Base-by-base conservation (phyloP, 495 filamentous ascomycete species). In the Cercophora samala region DNA sequence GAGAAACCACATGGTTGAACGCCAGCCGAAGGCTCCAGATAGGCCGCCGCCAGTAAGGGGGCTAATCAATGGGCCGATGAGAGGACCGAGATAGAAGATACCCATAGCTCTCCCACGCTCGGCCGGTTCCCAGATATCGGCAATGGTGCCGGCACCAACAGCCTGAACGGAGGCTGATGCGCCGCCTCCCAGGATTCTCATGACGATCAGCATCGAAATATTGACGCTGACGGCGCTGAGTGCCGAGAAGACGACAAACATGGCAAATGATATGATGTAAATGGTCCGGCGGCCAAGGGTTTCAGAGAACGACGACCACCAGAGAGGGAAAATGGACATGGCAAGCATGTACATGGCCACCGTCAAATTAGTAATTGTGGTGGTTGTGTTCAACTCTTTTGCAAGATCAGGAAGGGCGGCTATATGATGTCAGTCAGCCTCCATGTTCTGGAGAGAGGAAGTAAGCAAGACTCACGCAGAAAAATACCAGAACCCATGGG, bases 261-360 rank as follows among this genome's bases (percentile, higher is more conserved):
- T 82, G 24, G 81, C 72, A 74, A 98, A 97, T 0, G 92, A 96
- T 53, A 85, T 79, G 19, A 98, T 72, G 76, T 97, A 97, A 63
- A 98, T 93, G 8, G 89, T 91, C 25, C 94, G 85, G 52, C 94
- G 86, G 22, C 94, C 94, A 3, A 91, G 76, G 4, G 86, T 84
- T 76, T 97, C 94, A 13, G 91, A 93, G 74, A 97, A 96, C 3
- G 88, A 90, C 2, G 91, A 95, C 75, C 93, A 97, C 92, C 93
- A 97, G 5, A 97, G 84, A 1, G 93, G 93, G 68, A 93, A 97
- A 25, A 97, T 91, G 19, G 89, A 86, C 92, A 97, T 95, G 64
- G 85, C 80, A 6, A 96, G 83, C 93, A 97, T 94, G 74, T 96
- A 97, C 61, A 97, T 75, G 2, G 93, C 90, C 11, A 96, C 89